Evolutionary conservation across 2,329 filamentous ascomycete species (phyloP).

Genomic region (Calonectria crousiana): DNA sequence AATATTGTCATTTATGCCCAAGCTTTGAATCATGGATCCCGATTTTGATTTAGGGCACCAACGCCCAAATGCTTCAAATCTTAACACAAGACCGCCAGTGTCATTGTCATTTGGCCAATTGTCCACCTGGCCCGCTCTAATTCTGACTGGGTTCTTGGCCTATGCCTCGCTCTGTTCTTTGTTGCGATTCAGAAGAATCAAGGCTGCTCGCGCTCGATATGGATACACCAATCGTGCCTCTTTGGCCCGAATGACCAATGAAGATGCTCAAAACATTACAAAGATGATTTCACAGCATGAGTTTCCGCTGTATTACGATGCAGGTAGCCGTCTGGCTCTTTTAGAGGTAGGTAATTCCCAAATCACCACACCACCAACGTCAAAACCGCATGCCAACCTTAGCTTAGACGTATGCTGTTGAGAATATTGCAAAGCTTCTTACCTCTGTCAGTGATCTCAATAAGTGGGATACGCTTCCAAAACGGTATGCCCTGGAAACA

Average conservation of each 20-base stretch:
- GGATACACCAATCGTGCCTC: constrained; percentile 51
- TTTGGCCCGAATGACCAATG: constrained; percentile 54
- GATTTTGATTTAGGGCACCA: neutral
- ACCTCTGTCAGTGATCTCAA: constrained; percentile 51
- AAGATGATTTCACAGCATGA: constrained; percentile 49
- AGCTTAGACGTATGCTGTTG: constrained; percentile 54
- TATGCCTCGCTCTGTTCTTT: constrained; percentile 51
- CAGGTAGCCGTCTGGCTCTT: constrained; percentile 54
- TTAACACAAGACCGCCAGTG: neutral
- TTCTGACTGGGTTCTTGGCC: constrained; percentile 39
- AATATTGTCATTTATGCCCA: neutral
- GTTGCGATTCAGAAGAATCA: constrained; percentile 52
- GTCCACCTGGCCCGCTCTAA: constrained; percentile 9
- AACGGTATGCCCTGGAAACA: constrained; percentile 45
- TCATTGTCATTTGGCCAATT: neutral
- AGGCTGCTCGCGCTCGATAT: constrained; percentile 44
- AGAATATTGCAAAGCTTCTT: constrained; percentile 53
- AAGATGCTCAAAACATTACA: constrained; percentile 60
- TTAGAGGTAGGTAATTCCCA: constrained; percentile 49
- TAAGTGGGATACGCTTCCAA: constrained; percentile 46
- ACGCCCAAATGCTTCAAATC: neutral
- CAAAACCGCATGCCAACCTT: neutral
- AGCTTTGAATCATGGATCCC: neutral
- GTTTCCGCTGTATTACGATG: constrained; percentile 54
- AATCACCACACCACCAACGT: neutral